These are phyloP conservation scores for Dendryphion nanum DNA, from an alignment of 2,329 filamentous ascomycete species.

Conservation along the genomic window DNA sequence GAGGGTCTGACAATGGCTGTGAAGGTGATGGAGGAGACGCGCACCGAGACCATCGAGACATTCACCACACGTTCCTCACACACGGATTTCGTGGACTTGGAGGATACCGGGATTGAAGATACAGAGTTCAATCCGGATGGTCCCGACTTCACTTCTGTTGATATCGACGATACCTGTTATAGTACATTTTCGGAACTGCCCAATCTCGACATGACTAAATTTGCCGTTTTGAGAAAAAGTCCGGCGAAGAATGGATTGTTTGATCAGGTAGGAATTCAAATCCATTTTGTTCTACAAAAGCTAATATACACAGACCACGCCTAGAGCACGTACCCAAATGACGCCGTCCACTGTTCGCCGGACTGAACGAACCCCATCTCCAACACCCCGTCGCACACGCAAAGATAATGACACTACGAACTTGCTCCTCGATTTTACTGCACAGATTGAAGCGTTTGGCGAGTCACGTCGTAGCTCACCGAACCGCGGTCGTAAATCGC, in stretches of 20 bases:
- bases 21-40: constrained; percentile 31
- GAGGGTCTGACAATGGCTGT: constrained; percentile 40
- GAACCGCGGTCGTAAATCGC: constrained; percentile 44
- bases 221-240: constrained; percentile 67
- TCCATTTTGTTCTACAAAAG: constrained; percentile 1
- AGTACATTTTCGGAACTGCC: constrained; percentile 88
- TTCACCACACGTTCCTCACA: constrained; percentile 21
- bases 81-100: constrained; percentile 18
- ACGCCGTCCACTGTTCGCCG: constrained; percentile 53
- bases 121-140: constrained; percentile 33
- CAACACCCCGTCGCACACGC: constrained; percentile 54
- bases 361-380: constrained; percentile 45
- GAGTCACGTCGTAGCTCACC: constrained; percentile 40
- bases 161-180: constrained; percentile 69
- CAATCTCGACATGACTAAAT: constrained; percentile 72
- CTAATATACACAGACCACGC: constrained; percentile 25
- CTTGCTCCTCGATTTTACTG: constrained; percentile 83
- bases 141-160: constrained; percentile 32
- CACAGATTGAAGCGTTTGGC: constrained; percentile 63
- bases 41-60: constrained; percentile 17
- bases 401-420: constrained; percentile 65
- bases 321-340: constrained; percentile 35
- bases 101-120: constrained; percentile 20
- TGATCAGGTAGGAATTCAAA: constrained; percentile 19
- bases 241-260: constrained; percentile 41